These are phyloP conservation scores for Eucalyptus tenuipes DNA, from an alignment of 345 rosid genomes.

Conservation along the genomic window DNA sequence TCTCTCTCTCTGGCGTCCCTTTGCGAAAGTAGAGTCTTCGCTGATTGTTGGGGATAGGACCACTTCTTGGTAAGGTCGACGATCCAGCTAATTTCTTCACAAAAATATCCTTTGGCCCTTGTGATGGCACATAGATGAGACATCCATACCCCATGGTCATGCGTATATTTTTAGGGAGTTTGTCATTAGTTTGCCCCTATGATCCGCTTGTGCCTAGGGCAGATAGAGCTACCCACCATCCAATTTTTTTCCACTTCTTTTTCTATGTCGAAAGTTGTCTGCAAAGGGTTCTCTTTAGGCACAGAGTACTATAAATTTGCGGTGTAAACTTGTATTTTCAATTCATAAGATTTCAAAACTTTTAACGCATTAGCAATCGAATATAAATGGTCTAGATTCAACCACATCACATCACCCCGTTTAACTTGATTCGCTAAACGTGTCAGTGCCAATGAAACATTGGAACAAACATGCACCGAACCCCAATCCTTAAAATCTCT, in stretches of 20 bases:
- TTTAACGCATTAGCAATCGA: not conserved
- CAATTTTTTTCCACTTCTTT: not conserved
- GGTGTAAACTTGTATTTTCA: not conserved
- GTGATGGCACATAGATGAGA: not conserved
- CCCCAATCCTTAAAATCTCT: not conserved
- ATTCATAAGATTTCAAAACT: not conserved
- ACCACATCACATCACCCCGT: not conserved
- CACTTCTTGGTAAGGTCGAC: not conserved
- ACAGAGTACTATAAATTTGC: not conserved
- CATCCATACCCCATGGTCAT: not conserved
- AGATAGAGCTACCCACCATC: not conserved
- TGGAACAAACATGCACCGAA: not conserved
- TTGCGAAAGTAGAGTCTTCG: not conserved
- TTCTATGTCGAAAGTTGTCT: not conserved
- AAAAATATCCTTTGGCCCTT: not conserved
- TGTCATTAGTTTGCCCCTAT: not conserved
- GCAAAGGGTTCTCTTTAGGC: not conserved
- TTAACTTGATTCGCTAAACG: not conserved
- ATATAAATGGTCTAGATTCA: not conserved
- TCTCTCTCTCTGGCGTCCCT: not conserved
- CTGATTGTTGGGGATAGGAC: not conserved
- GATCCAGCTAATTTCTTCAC: not conserved
- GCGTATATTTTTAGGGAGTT: not conserved
- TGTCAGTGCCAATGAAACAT: not conserved
- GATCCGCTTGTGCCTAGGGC: not conserved